Evolutionary conservation across 2,329 filamentous ascomycete species (phyloP).

Genomic region (Beauveria rudraprayagi): DNA sequence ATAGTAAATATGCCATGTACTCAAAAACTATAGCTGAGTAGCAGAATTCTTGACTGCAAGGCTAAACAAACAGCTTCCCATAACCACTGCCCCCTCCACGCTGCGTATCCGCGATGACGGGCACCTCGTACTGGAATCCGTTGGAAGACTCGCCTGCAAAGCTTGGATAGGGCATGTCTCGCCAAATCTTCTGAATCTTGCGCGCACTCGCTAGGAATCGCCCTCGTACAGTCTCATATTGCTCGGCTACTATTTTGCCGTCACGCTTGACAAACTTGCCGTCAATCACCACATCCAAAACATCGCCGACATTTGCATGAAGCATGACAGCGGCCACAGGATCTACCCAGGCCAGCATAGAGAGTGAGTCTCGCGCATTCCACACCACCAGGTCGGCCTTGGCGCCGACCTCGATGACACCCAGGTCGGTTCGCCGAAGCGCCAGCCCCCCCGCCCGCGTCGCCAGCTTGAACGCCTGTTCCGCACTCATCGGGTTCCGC

Average conservation of each 20-base stretch:
- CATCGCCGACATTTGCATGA: constrained; percentile 41
- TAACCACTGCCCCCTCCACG: not conserved
- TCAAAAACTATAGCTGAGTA: no score
- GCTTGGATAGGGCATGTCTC: not conserved
- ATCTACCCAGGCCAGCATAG: constrained; percentile 24
- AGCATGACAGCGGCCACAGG: constrained; percentile 46
- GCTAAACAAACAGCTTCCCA: not conserved
- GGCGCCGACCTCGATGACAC: constrained; percentile 35
- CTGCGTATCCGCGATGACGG: not conserved
- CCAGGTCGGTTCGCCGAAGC: constrained; percentile 42
- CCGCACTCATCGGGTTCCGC: constrained; percentile 42
- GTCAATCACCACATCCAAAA: constrained; percentile 40
- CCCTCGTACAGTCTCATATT: not conserved
- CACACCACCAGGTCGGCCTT: constrained; percentile 42
- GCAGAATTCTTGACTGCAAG: no score
- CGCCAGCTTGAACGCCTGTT: constrained; percentile 47
- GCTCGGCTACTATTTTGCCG: constrained; percentile 21
- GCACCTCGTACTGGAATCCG: not conserved
- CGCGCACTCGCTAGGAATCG: not conserved
- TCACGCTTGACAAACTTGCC: constrained; percentile 39
- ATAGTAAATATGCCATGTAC: no score
- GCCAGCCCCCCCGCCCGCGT: constrained; percentile 45
- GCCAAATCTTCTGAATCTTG: not conserved
- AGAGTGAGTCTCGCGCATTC: constrained; percentile 21
- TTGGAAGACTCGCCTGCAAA: not conserved